Conservation (phyloP, 495 filamentous ascomycete genomes). For the Xylaria cubensis region DNA sequence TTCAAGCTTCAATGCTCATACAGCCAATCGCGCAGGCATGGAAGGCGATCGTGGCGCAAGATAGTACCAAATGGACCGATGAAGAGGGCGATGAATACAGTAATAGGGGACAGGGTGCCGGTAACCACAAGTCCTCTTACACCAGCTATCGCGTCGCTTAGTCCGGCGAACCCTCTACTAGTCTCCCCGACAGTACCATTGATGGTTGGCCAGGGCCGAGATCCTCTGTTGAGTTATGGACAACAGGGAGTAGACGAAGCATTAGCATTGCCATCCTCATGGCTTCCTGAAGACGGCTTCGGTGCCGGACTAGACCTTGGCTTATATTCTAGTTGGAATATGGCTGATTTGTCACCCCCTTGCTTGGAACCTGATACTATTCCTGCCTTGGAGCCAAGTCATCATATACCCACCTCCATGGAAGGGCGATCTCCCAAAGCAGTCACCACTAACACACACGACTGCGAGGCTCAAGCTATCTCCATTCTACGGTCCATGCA, state of each 20-base stretch:
- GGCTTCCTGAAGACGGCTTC: neutral
- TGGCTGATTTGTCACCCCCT: neutral
- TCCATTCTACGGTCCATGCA: constrained; percentile 25
- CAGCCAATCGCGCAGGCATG: constrained; percentile 44
- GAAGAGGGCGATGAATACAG: constrained; percentile 1
- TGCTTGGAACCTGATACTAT: neutral
- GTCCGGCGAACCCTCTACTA: neutral
- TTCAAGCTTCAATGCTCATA: constrained; percentile 48
- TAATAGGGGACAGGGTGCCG: neutral
- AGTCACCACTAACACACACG: constrained; percentile 10
- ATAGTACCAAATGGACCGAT: neutral
- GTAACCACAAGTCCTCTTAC: neutral
- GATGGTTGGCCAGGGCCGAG: neutral
- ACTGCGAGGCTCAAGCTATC: constrained; percentile 28
- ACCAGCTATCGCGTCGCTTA: neutral
- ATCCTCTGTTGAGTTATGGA: neutral
- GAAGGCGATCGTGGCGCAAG: constrained; percentile 28
- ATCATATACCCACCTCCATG: neutral
- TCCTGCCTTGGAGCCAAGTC: neutral
- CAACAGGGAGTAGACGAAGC: neutral
- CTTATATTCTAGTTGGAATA: neutral
- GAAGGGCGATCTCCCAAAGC: neutral
- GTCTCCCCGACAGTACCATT: neutral
- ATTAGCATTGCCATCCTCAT: neutral
- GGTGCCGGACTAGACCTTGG: neutral